Conservation (phyloP, 2,329 filamentous ascomycete genomes). For the Trichophyton equinum region DNA sequence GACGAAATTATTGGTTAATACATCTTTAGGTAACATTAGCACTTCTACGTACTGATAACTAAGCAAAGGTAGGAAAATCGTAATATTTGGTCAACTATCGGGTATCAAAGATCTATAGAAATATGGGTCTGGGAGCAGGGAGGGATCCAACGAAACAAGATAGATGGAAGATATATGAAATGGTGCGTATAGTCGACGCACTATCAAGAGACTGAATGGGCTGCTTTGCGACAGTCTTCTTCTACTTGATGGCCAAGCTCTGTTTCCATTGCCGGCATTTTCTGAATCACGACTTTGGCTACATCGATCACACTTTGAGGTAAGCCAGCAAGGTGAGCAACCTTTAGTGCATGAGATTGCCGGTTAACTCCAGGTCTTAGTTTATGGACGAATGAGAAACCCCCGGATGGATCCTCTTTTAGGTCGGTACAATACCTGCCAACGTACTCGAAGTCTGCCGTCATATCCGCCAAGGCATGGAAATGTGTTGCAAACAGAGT, state of each 20-base stretch:
- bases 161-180: not conserved
- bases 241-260: not conserved
- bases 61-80: not conserved
- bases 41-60: no score
- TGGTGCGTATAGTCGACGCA: not conserved
- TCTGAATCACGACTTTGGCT: slow-evolving; percentile 47
- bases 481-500: slow-evolving; percentile 94
- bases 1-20: not conserved
- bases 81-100: not conserved
- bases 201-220: not conserved
- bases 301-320: slow-evolving; percentile 59
- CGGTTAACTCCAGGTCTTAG: slow-evolving; percentile 72
- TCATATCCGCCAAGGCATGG: slow-evolving; percentile 70
- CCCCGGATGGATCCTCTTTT: slow-evolving; percentile 54
- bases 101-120: not conserved
- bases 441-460: slow-evolving; percentile 44
- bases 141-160: not conserved
- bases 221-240: not conserved
- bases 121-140: not conserved
- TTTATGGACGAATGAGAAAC: slow-evolving; percentile 76
- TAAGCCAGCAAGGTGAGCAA: slow-evolving; percentile 75
- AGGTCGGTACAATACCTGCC: slow-evolving; percentile 84
- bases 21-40: not conserved
- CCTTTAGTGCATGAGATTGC: slow-evolving; percentile 82
- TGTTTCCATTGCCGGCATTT: slow-evolving; percentile 11